phyloP scores from a whole-genome alignment of 73 alveolate species.

The Paramecium sexaurelia region DNA sequence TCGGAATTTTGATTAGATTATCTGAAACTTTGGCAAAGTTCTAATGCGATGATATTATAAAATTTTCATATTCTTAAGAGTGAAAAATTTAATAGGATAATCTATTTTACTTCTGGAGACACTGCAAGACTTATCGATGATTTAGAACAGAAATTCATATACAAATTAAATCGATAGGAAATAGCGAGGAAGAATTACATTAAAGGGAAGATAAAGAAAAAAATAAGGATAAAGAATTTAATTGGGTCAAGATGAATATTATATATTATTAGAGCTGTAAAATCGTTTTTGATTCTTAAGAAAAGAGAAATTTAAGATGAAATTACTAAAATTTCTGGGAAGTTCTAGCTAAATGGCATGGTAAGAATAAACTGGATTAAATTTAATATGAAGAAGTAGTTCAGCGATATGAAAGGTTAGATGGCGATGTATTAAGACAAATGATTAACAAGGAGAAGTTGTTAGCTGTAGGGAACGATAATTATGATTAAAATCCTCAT shows the following conservation, averaged over 20 bases:
- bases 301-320: slow-evolving; percentile 19
- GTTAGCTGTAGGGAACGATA: neutral
- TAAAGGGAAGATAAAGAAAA: neutral
- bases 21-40: slow-evolving; percentile 97
- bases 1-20: slow-evolving; percentile 95
- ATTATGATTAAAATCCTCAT: neutral
- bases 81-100: slow-evolving; percentile 84
- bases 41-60: slow-evolving; percentile 83
- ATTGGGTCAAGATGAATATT: slow-evolving; percentile 34
- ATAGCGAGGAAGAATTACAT: slow-evolving; percentile 16
- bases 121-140: slow-evolving; percentile 75
- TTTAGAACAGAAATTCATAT: neutral
- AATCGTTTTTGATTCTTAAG: neutral
- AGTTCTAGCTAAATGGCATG: slow-evolving; percentile 28
- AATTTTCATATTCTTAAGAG: slow-evolving; percentile 91
- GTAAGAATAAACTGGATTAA: neutral
- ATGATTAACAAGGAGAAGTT: slow-evolving; percentile 2
- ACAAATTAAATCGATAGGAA: neutral
- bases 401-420: slow-evolving; percentile 13
- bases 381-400: slow-evolving; percentile 2
- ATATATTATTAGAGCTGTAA: neutral
- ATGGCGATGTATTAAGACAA: neutral
- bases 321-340: neutral
- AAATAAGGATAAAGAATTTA: neutral
- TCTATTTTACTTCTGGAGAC: slow-evolving; percentile 88